These are phyloP conservation scores for Fusarium virguliforme DNA, from an alignment of 2,329 filamentous ascomycete genomes.

Conservation along the genomic window DNA sequence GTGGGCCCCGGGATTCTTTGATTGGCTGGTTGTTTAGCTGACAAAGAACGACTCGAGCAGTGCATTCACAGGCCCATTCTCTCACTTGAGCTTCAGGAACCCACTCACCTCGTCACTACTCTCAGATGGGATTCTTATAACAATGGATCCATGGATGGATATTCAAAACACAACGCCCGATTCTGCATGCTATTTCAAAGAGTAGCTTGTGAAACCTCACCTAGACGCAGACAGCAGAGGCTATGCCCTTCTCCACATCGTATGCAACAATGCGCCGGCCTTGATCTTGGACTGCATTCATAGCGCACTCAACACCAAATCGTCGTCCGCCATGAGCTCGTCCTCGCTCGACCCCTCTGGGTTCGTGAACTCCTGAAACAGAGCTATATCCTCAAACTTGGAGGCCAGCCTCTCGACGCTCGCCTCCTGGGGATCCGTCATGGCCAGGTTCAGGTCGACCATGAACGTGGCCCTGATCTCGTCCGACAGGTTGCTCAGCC, in stretches of 20 bases:
- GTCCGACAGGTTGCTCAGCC: slow-evolving; percentile 38
- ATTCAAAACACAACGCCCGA: no score
- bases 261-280: no score
- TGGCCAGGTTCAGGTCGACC: slow-evolving; percentile 57
- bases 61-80: not conserved
- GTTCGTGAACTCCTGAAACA: slow-evolving; percentile 54
- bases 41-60: not conserved
- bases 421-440: slow-evolving; percentile 55
- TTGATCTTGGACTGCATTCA: slow-evolving; percentile 8
- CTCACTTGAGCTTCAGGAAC: not conserved
- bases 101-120: not conserved
- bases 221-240: no score
- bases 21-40: not conserved
- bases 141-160: no score
- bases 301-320: slow-evolving; percentile 19
- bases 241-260: no score
- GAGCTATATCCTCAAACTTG: slow-evolving; percentile 54
- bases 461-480: slow-evolving; percentile 57
- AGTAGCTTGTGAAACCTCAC: no score
- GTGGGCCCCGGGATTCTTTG: not conserved
- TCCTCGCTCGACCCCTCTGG: slow-evolving; percentile 15
- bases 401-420: slow-evolving; percentile 55
- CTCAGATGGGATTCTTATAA: no score
- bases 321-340: slow-evolving; percentile 34
- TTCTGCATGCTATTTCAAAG: no score